A percentile compares a stretch with the other conserved stretches of the same genome.
Evolutionary conservation across 495 filamentous ascomycete species (phyloP).

Genomic region (Penicillium riverlandense): DNA sequence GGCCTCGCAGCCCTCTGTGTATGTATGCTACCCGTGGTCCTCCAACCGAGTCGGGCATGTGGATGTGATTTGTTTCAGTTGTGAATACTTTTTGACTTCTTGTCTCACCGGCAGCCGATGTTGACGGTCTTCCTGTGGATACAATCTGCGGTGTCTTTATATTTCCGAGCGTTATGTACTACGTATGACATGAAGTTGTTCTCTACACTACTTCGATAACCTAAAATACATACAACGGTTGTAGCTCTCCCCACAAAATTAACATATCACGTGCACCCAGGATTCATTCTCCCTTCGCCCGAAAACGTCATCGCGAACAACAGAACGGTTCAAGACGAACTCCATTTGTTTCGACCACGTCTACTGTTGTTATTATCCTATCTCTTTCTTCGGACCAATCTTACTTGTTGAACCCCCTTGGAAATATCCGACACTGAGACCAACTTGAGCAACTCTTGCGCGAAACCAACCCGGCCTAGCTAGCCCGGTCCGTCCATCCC

Average conservation of each 20-base stretch:
- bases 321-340: too few relatives aligned
- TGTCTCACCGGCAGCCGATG: slow-evolving; percentile 13
- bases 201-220: neutral
- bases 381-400: neutral
- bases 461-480: too few relatives aligned
- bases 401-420: neutral
- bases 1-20: slow-evolving; percentile 4
- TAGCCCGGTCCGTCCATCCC: too few relatives aligned
- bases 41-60: slow-evolving; percentile 4
- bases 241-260: neutral
- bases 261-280: neutral
- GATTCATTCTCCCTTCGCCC: slow-evolving; percentile 34
- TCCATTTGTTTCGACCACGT: too few relatives aligned
- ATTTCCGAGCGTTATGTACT: slow-evolving; percentile 14
- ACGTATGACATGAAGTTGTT: slow-evolving; percentile 6
- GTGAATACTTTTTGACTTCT: slow-evolving; percentile 31
- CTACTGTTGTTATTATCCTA: neutral
- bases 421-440: neutral
- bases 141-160: slow-evolving; percentile 10
- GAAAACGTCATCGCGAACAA: slow-evolving; percentile 22
- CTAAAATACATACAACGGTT: neutral
- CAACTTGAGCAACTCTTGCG: neutral
- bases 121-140: slow-evolving; percentile 16
- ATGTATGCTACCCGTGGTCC: slow-evolving; percentile 8
- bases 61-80: slow-evolving; percentile 21